Percentiles rank a stretch among this genome's conserved stretches.
phyloP scores from a whole-genome alignment of 2,329 filamentous ascomycete species.

The Nigrograna mackinnonii region DNA sequence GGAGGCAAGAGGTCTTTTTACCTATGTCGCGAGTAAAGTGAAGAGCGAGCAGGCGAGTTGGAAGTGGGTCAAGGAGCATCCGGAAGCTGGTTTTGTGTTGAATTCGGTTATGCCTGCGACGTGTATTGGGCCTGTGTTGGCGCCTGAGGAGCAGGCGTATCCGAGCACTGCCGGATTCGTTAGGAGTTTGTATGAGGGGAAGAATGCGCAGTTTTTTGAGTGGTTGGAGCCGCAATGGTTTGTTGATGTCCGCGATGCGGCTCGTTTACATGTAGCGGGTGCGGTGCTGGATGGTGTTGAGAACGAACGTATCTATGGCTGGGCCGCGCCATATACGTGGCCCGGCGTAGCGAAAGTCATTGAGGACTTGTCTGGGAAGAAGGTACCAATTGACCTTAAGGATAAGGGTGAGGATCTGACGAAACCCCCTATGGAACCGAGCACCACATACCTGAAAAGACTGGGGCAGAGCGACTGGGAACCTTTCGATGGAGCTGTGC shows the following conservation, averaged over 20 bases:
- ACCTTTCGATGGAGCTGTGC: constrained; percentile 12
- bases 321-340: constrained; percentile 14
- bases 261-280: constrained; percentile 15
- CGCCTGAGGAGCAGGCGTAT: constrained; percentile 10
- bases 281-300: constrained; percentile 15
- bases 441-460: constrained; percentile 9
- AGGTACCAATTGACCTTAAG: constrained; percentile 7
- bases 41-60: constrained; percentile 12
- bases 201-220: constrained; percentile 8
- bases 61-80: constrained; percentile 9
- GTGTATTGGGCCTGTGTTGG: constrained; percentile 13
- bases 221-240: constrained; percentile 11
- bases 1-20: constrained; percentile 23
- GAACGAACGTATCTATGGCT: constrained; percentile 13
- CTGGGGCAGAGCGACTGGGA: constrained; percentile 12
- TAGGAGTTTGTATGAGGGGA: constrained; percentile 9
- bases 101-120: constrained; percentile 13
- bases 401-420: constrained; percentile 17
- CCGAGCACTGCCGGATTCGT: constrained; percentile 14
- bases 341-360: constrained; percentile 11
- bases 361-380: constrained; percentile 10
- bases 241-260: constrained; percentile 14
- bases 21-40: constrained; percentile 59
- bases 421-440: constrained; percentile 3
- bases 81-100: constrained; percentile 11